A percentile compares a stretch with the other conserved stretches of the same genome.
Evolutionary conservation across 1,139 yeast genomes (phyloP).

Genomic region (Hemisphaericaspora xylofermentans): DNA sequence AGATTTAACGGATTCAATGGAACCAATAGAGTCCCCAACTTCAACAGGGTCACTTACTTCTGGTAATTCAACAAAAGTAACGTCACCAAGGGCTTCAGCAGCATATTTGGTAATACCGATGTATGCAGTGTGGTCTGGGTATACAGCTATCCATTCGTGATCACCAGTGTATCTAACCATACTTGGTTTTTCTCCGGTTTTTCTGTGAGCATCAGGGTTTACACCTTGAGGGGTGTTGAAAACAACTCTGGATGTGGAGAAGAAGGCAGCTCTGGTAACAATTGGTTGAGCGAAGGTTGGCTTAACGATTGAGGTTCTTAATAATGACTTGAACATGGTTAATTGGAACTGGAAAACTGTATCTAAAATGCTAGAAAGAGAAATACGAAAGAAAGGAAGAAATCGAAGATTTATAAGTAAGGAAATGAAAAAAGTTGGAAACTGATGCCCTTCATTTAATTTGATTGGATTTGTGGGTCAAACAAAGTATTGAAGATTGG

Average conservation of each 20-base stretch:
- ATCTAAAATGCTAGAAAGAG: neutral
- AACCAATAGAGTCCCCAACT: conserved; percentile 82
- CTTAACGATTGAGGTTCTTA: conserved; percentile 13
- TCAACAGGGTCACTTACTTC: conserved; percentile 66
- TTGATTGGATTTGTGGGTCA: neutral
- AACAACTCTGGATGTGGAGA: conserved; percentile 9
- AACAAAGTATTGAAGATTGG: neutral
- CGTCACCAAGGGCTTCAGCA: conserved; percentile 97
- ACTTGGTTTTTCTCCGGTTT: conserved; percentile 47
- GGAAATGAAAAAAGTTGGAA: neutral
- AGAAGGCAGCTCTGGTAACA: conserved; percentile 4
- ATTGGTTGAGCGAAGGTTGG: conserved; percentile 4
- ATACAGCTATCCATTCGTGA: conserved; percentile 94
- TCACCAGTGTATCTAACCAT: conserved; percentile 74
- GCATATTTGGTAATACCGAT: conserved; percentile 95
- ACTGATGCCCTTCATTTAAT: neutral
- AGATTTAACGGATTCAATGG: conserved; percentile 92
- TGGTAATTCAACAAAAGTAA: conserved; percentile 89
- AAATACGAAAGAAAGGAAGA: neutral
- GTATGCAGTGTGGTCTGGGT: conserved; percentile 77
- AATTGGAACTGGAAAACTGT: neutral
- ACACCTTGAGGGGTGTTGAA: conserved; percentile 46
- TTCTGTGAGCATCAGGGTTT: conserved; percentile 51
- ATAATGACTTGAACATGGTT: conserved; percentile 14
- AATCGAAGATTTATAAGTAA: neutral